Base-by-base conservation (phyloP, 768 basidiomycete species). In the Clavaria fumosa region DNA sequence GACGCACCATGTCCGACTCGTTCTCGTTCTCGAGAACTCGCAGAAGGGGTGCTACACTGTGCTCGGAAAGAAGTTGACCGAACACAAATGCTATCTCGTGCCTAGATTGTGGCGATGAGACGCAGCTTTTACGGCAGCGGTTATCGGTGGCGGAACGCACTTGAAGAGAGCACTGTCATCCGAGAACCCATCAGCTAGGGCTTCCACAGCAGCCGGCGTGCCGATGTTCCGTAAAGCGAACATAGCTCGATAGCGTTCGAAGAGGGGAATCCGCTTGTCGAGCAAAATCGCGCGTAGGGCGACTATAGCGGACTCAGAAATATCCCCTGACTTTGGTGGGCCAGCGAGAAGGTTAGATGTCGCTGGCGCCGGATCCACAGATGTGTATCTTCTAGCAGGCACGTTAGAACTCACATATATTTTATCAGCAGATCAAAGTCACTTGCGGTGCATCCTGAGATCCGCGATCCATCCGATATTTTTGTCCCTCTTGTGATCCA, bases 81-180 rank as follows among this genome's bases (percentile, higher is more conserved):
- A 97, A 96, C 31, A 99, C 81, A 56, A 96, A 99, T 1, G 95
- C 95, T 33, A 99, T 88, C 56, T 99, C 95, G 56, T 99, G 95
- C 45, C 91, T 93, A 48, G 9, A 23, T 14, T 23, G n/a, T 6
- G 3, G 14, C 11, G 21, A 31, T n/a, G 24, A 35, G 21, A 15
- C 6, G 4, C 7, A n/a, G n/a, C n/a, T n/a, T n/a, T n/a, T n/a
- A n/a, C n/a, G n/a, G n/a, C n/a, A n/a, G n/a, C n/a, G n/a, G n/a
- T n/a, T n/a, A n/a, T n/a, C n/a, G n/a, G n/a, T n/a, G n/a, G n/a
- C n/a, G n/a, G n/a, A n/a, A 58, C 75, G 47, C 43, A 91, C 88
- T 90, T 88, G 77, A 99, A 97, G 17, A 99, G 63, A 2, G 81
- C 86, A 45, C 81, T 86, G 37, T 77, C 75, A 45, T 99, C 93